Evolutionary conservation across 345 rosid genomes (phyloP).

Genomic region (Excoecaria cochinchinensis): DNA sequence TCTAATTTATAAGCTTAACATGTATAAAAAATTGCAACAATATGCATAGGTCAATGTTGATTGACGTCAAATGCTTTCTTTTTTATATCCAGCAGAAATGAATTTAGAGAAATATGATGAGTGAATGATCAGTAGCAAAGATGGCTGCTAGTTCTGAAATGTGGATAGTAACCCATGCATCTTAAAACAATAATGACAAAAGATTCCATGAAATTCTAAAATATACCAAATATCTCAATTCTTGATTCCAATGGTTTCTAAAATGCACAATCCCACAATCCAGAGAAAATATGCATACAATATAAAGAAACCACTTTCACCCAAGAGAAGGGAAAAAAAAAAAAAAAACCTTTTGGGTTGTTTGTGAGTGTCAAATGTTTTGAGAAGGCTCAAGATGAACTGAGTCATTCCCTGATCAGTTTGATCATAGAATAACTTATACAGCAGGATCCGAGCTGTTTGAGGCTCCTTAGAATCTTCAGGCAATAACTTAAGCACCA

Average conservation of each 20-base stretch:
- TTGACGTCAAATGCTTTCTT: not conserved
- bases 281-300: not conserved
- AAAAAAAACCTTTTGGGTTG: slow-evolving; percentile 74
- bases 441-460: slow-evolving; percentile 87
- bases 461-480: slow-evolving; percentile 84
- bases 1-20: not conserved
- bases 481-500: slow-evolving; percentile 66
- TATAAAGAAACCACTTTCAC: not conserved
- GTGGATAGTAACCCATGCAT: not conserved
- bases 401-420: slow-evolving; percentile 95
- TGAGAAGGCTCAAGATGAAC: slow-evolving; percentile 75
- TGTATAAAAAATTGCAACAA: not conserved
- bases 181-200: not conserved
- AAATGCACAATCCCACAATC: not conserved
- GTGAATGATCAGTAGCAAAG: not conserved
- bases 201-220: not conserved
- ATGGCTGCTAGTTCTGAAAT: not conserved
- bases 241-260: not conserved
- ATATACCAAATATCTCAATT: not conserved
- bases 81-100: not conserved
- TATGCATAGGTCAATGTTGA: not conserved
- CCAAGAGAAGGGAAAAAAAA: not conserved
- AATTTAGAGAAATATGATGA: not conserved
- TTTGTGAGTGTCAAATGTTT: slow-evolving; percentile 69
- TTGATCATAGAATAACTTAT: slow-evolving; percentile 92